phyloP scores from a whole-genome alignment of 2,329 filamentous ascomycete genomes.

The Stagonosporopsis vannaccii region DNA sequence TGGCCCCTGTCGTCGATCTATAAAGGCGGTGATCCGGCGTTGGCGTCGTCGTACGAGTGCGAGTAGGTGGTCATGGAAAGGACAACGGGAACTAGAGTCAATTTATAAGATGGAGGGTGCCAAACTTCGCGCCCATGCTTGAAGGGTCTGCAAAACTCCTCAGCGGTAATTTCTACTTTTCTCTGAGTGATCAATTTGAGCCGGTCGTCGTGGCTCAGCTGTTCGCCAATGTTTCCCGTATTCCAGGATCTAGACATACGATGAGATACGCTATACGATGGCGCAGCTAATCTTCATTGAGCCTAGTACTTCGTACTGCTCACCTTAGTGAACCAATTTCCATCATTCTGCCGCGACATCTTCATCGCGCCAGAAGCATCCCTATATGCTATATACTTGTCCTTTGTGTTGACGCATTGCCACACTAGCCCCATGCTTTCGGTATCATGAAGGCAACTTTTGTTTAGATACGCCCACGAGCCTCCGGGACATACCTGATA shows the following conservation, averaged over 20 bases:
- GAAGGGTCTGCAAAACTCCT: background rate
- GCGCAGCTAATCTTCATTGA: background rate
- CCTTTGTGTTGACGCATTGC: background rate
- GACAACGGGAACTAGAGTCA: background rate
- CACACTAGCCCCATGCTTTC: background rate
- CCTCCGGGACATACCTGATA: background rate
- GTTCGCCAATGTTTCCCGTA: background rate
- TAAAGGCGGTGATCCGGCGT: conserved; percentile 14
- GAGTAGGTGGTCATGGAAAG: background rate
- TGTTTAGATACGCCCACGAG: too few relatives aligned
- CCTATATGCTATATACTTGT: background rate
- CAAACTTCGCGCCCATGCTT: too few relatives aligned
- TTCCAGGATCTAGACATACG: background rate
- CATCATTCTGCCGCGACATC: background rate
- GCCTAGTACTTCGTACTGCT: background rate
- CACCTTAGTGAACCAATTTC: background rate
- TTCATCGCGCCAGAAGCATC: background rate
- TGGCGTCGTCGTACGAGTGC: conserved; percentile 11
- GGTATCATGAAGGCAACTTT: too few relatives aligned
- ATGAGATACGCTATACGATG: background rate
- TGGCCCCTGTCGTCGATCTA: conserved; percentile 22
- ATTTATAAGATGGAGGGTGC: too few relatives aligned
- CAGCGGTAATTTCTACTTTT: background rate
- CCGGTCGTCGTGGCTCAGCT: background rate
- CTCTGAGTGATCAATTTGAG: background rate